Percentiles rank a stretch among this genome's conserved stretches.
These are phyloP conservation scores for Globisporangium acanthophoron DNA, from an alignment of 352 stramenopile species.

Conservation along the genomic window DNA sequence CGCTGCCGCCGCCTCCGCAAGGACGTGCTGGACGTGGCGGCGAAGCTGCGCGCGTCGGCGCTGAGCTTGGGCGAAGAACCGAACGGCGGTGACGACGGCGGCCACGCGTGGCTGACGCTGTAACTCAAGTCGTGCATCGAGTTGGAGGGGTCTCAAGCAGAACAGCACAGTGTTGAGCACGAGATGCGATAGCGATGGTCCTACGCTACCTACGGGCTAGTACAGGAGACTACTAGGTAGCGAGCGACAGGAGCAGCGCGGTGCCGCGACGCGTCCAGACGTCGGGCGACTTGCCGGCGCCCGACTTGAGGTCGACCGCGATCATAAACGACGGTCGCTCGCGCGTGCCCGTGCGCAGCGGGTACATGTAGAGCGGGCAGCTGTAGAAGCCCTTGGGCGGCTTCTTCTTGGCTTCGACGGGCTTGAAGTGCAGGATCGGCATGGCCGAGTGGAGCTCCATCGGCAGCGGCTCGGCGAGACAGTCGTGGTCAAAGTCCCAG, in stretches of 20 bases:
- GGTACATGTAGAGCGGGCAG: slow-evolving; percentile 96
- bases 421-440: slow-evolving; percentile 95
- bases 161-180: too few species aligned
- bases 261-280: slow-evolving; percentile 93
- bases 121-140: slow-evolving; percentile 8
- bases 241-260: slow-evolving; percentile 89
- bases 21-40: slow-evolving; percentile 35
- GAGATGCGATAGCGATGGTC: neutral
- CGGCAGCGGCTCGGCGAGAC: slow-evolving; percentile 83
- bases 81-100: slow-evolving; percentile 27
- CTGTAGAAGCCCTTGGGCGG: slow-evolving; percentile 88
- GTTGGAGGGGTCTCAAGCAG: too few species aligned
- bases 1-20: slow-evolving; percentile 36
- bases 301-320: slow-evolving; percentile 89
- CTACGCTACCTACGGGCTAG: neutral
- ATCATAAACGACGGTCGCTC: slow-evolving; percentile 95
- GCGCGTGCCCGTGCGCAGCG: slow-evolving; percentile 91
- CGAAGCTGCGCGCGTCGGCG: slow-evolving; percentile 20
- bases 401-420: slow-evolving; percentile 94
- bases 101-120: slow-evolving; percentile 50
- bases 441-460: slow-evolving; percentile 91
- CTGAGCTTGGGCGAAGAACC: slow-evolving; percentile 15
- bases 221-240: slow-evolving; percentile 32
- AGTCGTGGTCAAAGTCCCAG: slow-evolving; percentile 91
- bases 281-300: slow-evolving; percentile 80